Percentiles rank a stretch among this genome's conserved stretches.
Evolutionary conservation across 2,329 filamentous ascomycete genomes (phyloP).

Genomic region (Colletotrichum ledebouriae): DNA sequence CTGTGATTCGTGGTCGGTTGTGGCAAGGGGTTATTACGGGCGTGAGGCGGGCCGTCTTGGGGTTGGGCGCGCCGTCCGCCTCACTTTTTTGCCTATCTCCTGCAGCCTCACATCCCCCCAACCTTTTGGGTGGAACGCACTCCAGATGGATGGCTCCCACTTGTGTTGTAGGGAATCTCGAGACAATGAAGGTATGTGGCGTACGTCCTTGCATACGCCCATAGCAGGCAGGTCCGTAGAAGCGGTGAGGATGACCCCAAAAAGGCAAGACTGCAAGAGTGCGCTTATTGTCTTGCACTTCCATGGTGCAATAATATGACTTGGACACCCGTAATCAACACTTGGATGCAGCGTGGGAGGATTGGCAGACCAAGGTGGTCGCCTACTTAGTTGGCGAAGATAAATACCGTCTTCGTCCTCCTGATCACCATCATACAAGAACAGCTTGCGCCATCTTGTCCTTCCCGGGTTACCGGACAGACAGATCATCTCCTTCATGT

Average conservation of each 20-base stretch:
- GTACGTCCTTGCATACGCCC: conserved; percentile 37
- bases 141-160: conserved; percentile 33
- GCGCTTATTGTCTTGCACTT: conserved; percentile 32
- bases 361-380: conserved; percentile 30
- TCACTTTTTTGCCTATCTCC: conserved; percentile 42
- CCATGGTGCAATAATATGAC: conserved; percentile 35
- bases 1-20: conserved; percentile 28
- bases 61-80: conserved; percentile 41
- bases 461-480: conserved; percentile 7
- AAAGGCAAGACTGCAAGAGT: conserved; percentile 36
- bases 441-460: conserved; percentile 17
- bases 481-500: conserved; percentile 26
- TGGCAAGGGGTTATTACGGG: conserved; percentile 23
- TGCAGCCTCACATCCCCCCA: conserved; percentile 38
- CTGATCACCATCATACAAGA: conserved; percentile 30
- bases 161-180: conserved; percentile 22
- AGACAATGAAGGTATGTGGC: conserved; percentile 36
- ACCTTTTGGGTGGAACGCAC: conserved; percentile 31
- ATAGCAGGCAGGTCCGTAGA: conserved; percentile 32
- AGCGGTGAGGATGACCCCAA: conserved; percentile 40
- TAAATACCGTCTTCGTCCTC: conserved; percentile 42
- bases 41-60: conserved; percentile 40
- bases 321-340: conserved; percentile 34
- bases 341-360: conserved; percentile 19
- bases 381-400: conserved; percentile 17